These are phyloP conservation scores for Tulasnella sp. DNA, from an alignment of 768 basidiomycete species.

Conservation along the genomic window DNA sequence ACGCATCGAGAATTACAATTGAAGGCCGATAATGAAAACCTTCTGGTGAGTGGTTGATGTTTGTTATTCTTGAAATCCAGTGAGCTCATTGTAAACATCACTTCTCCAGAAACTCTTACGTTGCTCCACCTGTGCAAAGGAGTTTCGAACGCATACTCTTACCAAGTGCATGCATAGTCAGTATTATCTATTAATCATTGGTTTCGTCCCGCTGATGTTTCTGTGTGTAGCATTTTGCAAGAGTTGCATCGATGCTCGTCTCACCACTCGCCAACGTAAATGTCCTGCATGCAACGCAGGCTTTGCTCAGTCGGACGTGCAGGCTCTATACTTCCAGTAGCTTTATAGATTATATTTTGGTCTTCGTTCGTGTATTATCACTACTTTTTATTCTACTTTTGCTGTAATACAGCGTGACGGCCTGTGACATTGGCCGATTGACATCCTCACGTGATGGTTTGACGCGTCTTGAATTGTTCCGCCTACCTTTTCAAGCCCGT, in stretches of 20 bases:
- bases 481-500: no score
- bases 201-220: constrained; percentile 2
- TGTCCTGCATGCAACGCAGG: constrained; percentile 77
- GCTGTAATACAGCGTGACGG: no score
- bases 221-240: constrained; percentile 63
- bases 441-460: no score
- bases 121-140: constrained; percentile 74
- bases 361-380: no score
- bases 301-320: constrained; percentile 79
- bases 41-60: constrained; percentile 8
- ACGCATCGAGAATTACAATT: constrained; percentile 31
- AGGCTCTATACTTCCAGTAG: constrained; percentile 46
- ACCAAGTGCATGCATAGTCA: constrained; percentile 86
- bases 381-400: no score
- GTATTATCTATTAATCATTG: constrained; percentile 26
- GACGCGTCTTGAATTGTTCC: no score
- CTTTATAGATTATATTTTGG: no score
- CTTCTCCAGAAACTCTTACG: constrained; percentile 55
- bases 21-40: constrained; percentile 41
- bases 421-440: no score
- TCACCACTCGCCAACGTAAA: constrained; percentile 81
- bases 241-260: constrained; percentile 69
- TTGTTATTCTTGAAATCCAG: background rate
- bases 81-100: background rate
- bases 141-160: constrained; percentile 66